Evolutionary conservation across 176 grass and related monocot genomes (phyloP).

Genomic region (Carex myosuroides): DNA sequence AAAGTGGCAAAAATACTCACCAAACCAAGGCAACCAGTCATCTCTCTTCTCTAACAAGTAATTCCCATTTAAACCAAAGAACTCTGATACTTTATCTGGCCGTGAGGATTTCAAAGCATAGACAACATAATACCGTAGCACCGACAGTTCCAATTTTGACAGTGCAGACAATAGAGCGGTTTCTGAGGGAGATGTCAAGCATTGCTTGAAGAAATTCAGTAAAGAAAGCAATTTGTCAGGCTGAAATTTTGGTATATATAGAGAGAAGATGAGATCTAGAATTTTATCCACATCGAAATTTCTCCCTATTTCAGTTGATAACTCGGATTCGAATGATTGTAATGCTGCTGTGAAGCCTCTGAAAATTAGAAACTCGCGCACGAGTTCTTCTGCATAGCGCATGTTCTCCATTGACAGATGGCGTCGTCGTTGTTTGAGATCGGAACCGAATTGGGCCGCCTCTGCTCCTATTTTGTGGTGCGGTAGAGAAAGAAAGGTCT

Average conservation of each 20-base stretch:
- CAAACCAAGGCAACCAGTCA: conserved; percentile 89
- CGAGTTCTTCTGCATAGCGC: conserved; percentile 76
- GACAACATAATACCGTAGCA: conserved; percentile 72
- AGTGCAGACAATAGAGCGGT: conserved; percentile 43
- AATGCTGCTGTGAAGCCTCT: conserved; percentile 71
- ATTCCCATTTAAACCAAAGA: conserved; percentile 44
- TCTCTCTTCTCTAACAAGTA: conserved; percentile 73
- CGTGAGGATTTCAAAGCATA: conserved; percentile 74
- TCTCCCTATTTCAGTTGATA: conserved; percentile 71
- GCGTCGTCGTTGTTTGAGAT: not conserved
- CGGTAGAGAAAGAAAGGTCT: not conserved
- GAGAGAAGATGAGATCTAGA: conserved; percentile 75
- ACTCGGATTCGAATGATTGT: conserved; percentile 69
- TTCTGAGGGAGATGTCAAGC: conserved; percentile 69
- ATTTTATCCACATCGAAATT: conserved; percentile 90
- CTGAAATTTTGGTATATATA: conserved; percentile 77
- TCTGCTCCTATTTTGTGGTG: not conserved
- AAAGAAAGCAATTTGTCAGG: conserved; percentile 50
- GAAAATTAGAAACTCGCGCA: conserved; percentile 82
- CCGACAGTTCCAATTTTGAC: conserved; percentile 67
- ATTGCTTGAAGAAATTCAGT: conserved; percentile 77
- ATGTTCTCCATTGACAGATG: conserved; percentile 68
- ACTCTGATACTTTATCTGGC: conserved; percentile 75
- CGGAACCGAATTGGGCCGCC: not conserved
- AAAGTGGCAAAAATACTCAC: conserved; percentile 34